phyloP scores from a whole-genome alignment of 2,329 filamentous ascomycete species.

The Apiospora koreana region DNA sequence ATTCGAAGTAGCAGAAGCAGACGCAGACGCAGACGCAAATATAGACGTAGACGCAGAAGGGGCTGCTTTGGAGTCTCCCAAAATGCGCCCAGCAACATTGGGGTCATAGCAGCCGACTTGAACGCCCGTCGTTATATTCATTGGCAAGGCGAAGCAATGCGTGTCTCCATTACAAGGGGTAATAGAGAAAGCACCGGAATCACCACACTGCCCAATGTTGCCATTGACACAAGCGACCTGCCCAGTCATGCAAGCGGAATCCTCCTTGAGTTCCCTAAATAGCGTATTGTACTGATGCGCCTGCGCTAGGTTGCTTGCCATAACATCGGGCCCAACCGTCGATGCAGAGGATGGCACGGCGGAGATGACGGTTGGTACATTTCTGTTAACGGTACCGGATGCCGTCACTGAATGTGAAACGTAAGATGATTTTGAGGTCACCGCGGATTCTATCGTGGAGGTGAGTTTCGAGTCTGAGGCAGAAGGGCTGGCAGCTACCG shows the following conservation, averaged over 20 bases:
- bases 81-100: slow-evolving; percentile 40
- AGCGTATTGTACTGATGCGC: slow-evolving; percentile 49
- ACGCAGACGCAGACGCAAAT: neutral
- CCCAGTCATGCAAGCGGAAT: slow-evolving; percentile 46
- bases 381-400: slow-evolving; percentile 38
- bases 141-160: slow-evolving; percentile 57
- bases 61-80: slow-evolving; percentile 33
- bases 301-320: slow-evolving; percentile 46
- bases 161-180: slow-evolving; percentile 34
- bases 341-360: slow-evolving; percentile 37
- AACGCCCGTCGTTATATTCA: slow-evolving; percentile 49
- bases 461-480: neutral
- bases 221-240: slow-evolving; percentile 57
- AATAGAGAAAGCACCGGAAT: slow-evolving; percentile 43
- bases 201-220: slow-evolving; percentile 47
- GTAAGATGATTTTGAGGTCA: slow-evolving; percentile 55
- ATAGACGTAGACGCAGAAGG: neutral
- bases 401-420: slow-evolving; percentile 27
- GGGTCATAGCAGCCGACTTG: slow-evolving; percentile 48
- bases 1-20: neutral
- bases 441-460: slow-evolving; percentile 56
- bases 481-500: neutral
- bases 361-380: slow-evolving; percentile 44
- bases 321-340: slow-evolving; percentile 42
- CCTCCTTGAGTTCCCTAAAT: slow-evolving; percentile 44